A percentile compares a stretch with the other conserved stretches of the same genome.
phyloP scores from a whole-genome alignment of 371 early-diverging fungal species.

The Haplosporangium sp. region DNA sequence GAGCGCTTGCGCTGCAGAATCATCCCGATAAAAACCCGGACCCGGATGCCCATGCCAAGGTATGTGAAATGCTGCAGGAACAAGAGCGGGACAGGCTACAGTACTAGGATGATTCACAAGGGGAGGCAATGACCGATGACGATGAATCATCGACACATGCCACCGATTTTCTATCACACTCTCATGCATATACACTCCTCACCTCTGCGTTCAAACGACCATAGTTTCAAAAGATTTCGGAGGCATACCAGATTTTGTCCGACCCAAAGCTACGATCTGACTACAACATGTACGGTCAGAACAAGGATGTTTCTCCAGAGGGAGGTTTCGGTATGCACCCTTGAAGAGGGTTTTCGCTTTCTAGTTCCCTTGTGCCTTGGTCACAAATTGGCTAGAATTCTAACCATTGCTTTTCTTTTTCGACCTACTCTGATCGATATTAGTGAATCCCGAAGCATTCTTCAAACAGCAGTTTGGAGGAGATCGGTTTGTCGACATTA shows the following conservation, averaged over 20 bases:
- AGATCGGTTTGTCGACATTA: conserved; percentile 91
- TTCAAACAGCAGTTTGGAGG: conserved; percentile 96
- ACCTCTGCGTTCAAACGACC: background rate
- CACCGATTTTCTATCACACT: background rate
- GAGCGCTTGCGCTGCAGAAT: conserved; percentile 88
- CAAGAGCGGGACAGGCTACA: no score
- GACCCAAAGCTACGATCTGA: conserved; percentile 86
- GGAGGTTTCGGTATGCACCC: conserved; percentile 73
- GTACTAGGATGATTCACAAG: no score
- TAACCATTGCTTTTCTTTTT: background rate
- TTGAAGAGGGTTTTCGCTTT: background rate
- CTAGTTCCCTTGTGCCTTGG: background rate
- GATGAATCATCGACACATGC: background rate
- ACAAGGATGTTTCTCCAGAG: conserved; percentile 76
- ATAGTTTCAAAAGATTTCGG: conserved; percentile 92
- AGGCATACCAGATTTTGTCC: conserved; percentile 93
- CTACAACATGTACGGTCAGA: conserved; percentile 88
- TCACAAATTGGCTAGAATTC: background rate
- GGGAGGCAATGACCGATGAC: background rate
- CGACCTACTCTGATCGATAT: background rate
- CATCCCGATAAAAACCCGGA: conserved; percentile 97
- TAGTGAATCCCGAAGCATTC: conserved; percentile 91
- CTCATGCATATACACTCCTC: background rate
- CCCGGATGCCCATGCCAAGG: conserved; percentile 88
- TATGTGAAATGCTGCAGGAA: conserved; percentile 27